These are phyloP conservation scores for Pilobolus umbonatus DNA, from an alignment of 192 early-diverging fungal species.

Conservation along the genomic window DNA sequence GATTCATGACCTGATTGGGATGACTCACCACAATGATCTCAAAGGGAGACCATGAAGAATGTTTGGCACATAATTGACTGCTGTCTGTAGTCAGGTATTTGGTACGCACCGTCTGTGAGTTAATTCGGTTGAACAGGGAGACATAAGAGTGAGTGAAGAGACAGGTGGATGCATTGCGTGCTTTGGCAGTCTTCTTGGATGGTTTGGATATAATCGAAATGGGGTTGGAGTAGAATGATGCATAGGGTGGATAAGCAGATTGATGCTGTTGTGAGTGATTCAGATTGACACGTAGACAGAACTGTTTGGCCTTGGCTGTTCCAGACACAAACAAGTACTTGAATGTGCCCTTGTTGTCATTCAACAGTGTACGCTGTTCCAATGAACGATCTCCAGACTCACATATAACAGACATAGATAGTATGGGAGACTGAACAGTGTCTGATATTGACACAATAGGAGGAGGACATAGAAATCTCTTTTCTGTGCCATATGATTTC, in stretches of 20 bases:
- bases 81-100: conserved; percentile 71
- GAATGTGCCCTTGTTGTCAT: conserved; percentile 62
- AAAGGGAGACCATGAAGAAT: conserved; percentile 59
- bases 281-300: conserved; percentile 63
- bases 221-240: conserved; percentile 63
- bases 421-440: conserved; percentile 29
- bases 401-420: conserved; percentile 33
- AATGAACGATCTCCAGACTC: conserved; percentile 23
- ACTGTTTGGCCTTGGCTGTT: conserved; percentile 76
- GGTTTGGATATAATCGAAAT: conserved; percentile 91
- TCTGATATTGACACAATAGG: conserved; percentile 52
- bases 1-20: not conserved
- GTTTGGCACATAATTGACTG: conserved; percentile 55
- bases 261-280: conserved; percentile 22
- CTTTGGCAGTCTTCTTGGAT: conserved; percentile 85
- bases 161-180: conserved; percentile 70
- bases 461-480: conserved; percentile 77
- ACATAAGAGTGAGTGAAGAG: conserved; percentile 72
- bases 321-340: conserved; percentile 75
- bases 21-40: conserved; percentile 41
- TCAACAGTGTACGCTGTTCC: conserved; percentile 44
- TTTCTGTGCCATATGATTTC: conserved; percentile 93
- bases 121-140: conserved; percentile 87
- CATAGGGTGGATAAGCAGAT: conserved; percentile 36
- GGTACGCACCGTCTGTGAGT: conserved; percentile 86